Base-by-base conservation (phyloP, 768 basidiomycete species). In the Cytidiella melzeri region DNA sequence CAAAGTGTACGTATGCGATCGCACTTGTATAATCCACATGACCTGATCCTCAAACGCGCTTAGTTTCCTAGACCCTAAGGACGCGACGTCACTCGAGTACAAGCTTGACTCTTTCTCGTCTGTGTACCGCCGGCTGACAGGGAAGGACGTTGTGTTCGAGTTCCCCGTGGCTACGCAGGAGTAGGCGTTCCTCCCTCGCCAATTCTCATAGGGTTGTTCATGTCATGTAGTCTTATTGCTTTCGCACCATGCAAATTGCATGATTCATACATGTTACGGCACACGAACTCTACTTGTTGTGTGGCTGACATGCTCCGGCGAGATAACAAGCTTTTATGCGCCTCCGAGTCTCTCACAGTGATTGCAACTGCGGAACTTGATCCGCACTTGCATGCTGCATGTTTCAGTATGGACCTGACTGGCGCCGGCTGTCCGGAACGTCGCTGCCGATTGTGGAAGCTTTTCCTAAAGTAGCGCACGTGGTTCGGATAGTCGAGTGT, bases 41-140 rank as follows among this genome's bases (percentile, higher is more conserved):
- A n/a, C n/a, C n/a, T n/a, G n/a, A n/a, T n/a, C n/a, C n/a, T n/a
- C n/a, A n/a, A n/a, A n/a, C n/a, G n/a, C n/a, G n/a, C n/a, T 45
- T 60, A 98, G 95, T 59, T 87, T 93, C 78, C 87, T 99, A 58
- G 96, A 99, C 78, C 77, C 92, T 57, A 98, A 98, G 72, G 96
- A 99, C 67, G 83, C 92, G 49, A 98, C 93, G 68, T 89, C 92
- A 63, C 79, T 98, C 67, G 96, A 98, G 79, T 97, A 99, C 87
- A 99, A 99, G 81, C 81, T 98, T 61, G 96, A 99, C 75, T 95
- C 94, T 56, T 99, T 98, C 78, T 88, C 94, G 43, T 93, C 92
- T 37, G 91, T 98, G 56, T 97, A 96, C 80, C 88, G 87, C 64
- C 81, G 87, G 55, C 73, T 96, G 67, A 95, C 93, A 57, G 94